Percentiles rank a stretch among this genome's conserved stretches.
Evolutionary conservation across 1,139 yeast genomes (phyloP).

Genomic region (Scheffersomyces lignicola): DNA sequence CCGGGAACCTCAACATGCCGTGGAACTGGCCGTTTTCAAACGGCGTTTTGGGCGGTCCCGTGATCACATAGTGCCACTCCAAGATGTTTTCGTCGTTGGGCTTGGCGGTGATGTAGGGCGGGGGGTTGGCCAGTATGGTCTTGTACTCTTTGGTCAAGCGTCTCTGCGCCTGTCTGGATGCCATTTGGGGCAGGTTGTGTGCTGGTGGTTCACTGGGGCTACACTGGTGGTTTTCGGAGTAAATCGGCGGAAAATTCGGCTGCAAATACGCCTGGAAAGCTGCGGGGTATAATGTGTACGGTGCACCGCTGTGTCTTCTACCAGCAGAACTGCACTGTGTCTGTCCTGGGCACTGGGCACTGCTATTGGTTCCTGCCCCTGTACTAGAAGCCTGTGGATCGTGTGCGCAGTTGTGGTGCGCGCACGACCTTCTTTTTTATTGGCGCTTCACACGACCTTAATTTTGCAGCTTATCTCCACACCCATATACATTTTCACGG

Average conservation of each 20-base stretch:
- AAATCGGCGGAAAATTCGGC: not conserved
- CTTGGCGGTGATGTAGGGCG: slow-evolving; percentile 78
- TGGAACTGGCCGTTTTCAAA: slow-evolving; percentile 87
- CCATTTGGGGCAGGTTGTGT: slow-evolving; percentile 28
- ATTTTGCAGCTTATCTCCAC: too few species aligned
- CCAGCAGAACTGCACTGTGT: too few species aligned
- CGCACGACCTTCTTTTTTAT: too few species aligned
- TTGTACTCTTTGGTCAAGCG: slow-evolving; percentile 78
- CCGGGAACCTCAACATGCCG: slow-evolving; percentile 80
- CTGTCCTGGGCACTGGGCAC: too few species aligned
- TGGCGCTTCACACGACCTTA: too few species aligned
- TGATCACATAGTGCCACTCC: slow-evolving; percentile 75
- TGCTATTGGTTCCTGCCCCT: too few species aligned
- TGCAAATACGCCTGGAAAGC: too few species aligned
- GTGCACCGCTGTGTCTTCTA: not conserved
- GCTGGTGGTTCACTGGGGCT: not conserved
- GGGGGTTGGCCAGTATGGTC: slow-evolving; percentile 69
- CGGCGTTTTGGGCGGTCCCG: slow-evolving; percentile 88
- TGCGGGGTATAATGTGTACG: too few species aligned
- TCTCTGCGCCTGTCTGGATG: slow-evolving; percentile 51
- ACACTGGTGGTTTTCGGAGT: not conserved
- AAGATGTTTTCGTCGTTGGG: slow-evolving; percentile 80
- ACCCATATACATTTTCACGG: too few species aligned
- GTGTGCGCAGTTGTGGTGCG: too few species aligned
- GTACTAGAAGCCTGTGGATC: too few species aligned